These are phyloP conservation scores for Rehmannia glutinosa DNA, from an alignment of 257 asterid species.

Conservation along the genomic window DNA sequence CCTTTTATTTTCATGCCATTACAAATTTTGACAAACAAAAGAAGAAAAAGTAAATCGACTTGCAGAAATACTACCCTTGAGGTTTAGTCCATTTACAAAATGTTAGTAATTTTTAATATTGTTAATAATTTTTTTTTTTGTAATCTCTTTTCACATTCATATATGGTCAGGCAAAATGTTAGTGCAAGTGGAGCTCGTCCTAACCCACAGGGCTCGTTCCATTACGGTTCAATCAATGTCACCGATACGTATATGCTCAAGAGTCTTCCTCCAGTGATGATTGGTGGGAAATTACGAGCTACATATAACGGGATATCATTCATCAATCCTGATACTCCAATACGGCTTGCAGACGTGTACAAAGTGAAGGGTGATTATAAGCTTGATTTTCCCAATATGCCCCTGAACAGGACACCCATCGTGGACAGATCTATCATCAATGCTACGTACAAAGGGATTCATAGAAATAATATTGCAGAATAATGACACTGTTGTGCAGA, in stretches of 20 bases:
- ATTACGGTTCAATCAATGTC: constrained; percentile 75
- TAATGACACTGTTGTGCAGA: constrained; percentile 67
- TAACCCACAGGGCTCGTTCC: constrained; percentile 97
- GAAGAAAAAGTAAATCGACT: no score
- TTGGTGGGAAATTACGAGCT: constrained; percentile 68
- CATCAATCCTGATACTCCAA: constrained; percentile 69
- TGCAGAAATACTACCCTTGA: not conserved
- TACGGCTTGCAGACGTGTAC: constrained; percentile 72
- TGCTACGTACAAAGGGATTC: constrained; percentile 90
- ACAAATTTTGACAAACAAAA: no score
- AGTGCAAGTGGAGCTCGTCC: constrained; percentile 99
- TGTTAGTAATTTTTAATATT: no score
- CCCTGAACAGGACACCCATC: constrained; percentile 49
- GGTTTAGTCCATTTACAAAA: no score
- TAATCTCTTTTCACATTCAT: not conserved
- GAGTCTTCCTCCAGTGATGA: constrained; percentile 48
- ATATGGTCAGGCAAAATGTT: constrained; percentile 65
- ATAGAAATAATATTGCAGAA: constrained; percentile 78
- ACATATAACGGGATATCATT: constrained; percentile 79
- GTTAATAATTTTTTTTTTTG: not conserved
- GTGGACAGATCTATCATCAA: constrained; percentile 63
- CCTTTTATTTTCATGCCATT: no score
- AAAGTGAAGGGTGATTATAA: constrained; percentile 76
- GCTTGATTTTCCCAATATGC: constrained; percentile 76
- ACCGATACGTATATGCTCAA: constrained; percentile 58